Evolutionary conservation across 1,139 yeast species (phyloP), one percentile per base, ranked within the genome.

Genomic region (Saccharomycopsis crataegensis): DNA sequence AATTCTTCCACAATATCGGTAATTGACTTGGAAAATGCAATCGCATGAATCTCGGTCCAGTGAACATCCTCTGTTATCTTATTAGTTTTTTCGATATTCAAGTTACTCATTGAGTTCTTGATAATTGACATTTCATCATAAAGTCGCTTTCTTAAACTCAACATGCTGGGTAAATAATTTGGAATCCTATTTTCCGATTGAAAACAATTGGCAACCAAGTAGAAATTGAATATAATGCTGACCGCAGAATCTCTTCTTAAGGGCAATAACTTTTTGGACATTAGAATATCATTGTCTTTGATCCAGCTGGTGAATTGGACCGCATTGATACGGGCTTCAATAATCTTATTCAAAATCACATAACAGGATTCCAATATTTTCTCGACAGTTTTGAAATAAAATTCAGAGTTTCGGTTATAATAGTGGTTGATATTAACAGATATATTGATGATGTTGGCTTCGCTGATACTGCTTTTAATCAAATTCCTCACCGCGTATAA

Each of bases 21-120:
- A 58, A 74, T 74, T 0, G 79, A 75, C 51, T 74, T 67, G 1
- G 79, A 70, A 61, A 75, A 75, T 1, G 78, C 77, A 62, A 75
- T 69, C 28, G 76, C 77, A 58, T 76, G 79, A 31, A 76, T 72
- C 52, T 72, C 72, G 7, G 72, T 69, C 80, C 80, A 76, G 54
- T 71, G 70, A 8, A 66, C 58, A 55, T 65, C 66, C 56, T 67
- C n/a, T n/a, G n/a, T n/a, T n/a, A n/a, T n/a, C n/a, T n/a, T n/a
- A n/a, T n/a, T n/a, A 22, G 28, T 22, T 22, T 22, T 22, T 22
- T 22, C 28, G 4, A 22, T 22, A 22, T 22, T 22, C 28, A 22
- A 22, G 28, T 22, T 22, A 3, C 28, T 22, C 28, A 22, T 22
- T 22, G 28, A 22, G 28, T 40, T 48, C 12, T 49, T 53, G 32